Evolutionary conservation across 2,329 filamentous ascomycete genomes (phyloP), one percentile per base, ranked within the genome.

Genomic region (Botrytis elliptica): DNA sequence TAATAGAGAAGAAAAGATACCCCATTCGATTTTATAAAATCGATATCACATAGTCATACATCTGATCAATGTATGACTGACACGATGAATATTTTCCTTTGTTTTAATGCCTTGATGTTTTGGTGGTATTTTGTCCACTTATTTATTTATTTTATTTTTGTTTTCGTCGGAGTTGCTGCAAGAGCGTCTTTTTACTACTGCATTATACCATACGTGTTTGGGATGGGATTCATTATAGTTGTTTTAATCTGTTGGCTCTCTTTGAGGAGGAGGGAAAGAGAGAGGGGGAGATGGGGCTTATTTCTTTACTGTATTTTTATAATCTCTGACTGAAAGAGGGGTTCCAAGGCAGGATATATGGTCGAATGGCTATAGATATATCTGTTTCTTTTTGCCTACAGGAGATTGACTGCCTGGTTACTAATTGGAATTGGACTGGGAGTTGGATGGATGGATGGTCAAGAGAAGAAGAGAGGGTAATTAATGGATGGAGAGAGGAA

Each of bases 191-290:
- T n/a, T 70, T 42, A 60, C 62, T 63, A 69, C 46, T 68, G 71
- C 71, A 73, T 40, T 73, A 73, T 73, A 73, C 71, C 71, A 73
- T 73, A 67, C 38, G 57, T 29, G 62, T 63, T 38, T 42, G 38
- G 55, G 70, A 22, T 42, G 49, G 36, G 38, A 55, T 72, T 22
- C 25, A 68, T 44, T 20, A 46, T 55, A 42, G 9, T 12, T 33
- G 36, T 55, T 71, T 71, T 71, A 71, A 71, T 71, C 10, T 40
- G 29, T 40, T 64, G 40, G 18, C 55, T 64, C 25, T 18, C 16
- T 36, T 63, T 49, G 18, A 33, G 10, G 18, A 59, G 8, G 16
- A 10, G 18, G 36, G 57, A 6, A 22, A 36, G 29, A 6, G 29
- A 22, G 55, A 12, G 29, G 55, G 18, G 55, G 18, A 22, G 55